Base-by-base conservation (phyloP, 306 rosid species). In the Hippophae tibetana region DNA sequence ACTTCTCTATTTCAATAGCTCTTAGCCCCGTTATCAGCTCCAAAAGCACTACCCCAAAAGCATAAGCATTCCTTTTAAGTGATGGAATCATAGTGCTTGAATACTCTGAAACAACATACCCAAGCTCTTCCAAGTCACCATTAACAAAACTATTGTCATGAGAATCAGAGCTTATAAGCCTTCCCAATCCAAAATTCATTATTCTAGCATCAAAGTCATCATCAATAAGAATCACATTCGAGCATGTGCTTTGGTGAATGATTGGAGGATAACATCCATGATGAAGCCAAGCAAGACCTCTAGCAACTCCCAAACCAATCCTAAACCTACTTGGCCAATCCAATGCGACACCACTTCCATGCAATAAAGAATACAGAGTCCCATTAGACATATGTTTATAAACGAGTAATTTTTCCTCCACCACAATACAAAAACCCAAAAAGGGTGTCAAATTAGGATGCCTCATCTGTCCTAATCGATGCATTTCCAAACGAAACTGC, bases 271-370 rank as follows among this genome's bases (percentile, higher is more conserved):
- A 86, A 66, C 89, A 88, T 7, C 95, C 99, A 52, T 92, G 95
- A 72, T 92, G 99, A 75, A 92, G 81, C 95, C 94, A 87, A 10
- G 89, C 87, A 55, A 92, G 96, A 45, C 95, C 98, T 72, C 95
- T 82, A 0, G 99, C 96, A 1, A 95, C 85, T 1, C 99, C 99
- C 13, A 92, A 50, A 14, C 86, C 96, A 23, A 92, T 85, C 86
- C 86, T 79, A 61, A 81, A 88, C 72, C 99, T 75, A 64, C 81
- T 82, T 7, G 80, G 14, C 99, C 99, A 92, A 69, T 88, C 95
- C 95, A 92, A 69, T 8, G 10, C 56, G 13, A 62, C 47, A 26
- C 42, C 67, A 78, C 58, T 71, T 70, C 77, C 78, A 65, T 82
- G 95, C 70, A 92, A 75, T 83, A 83, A 73, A 6, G 93, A 85